Conservation (phyloP, 495 filamentous ascomycete genomes). For the Lophium mytilinum region DNA sequence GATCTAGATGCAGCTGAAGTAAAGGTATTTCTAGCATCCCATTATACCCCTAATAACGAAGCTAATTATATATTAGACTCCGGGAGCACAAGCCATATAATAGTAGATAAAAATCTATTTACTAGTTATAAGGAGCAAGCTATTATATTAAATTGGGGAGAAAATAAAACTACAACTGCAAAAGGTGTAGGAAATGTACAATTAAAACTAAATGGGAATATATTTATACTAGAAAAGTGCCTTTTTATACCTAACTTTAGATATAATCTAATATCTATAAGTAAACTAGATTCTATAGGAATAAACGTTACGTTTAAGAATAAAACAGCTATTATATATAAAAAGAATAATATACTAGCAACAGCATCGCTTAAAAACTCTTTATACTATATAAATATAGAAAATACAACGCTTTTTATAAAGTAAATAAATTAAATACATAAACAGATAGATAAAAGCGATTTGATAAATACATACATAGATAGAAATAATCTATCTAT, state of each 20-base stretch:
- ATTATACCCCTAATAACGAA: neutral
- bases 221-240: neutral
- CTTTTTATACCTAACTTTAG: neutral
- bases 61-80: neutral
- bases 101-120: neutral
- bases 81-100: neutral
- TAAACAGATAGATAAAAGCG: too few relatives aligned
- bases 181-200: neutral
- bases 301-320: neutral
- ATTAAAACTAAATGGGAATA: neutral
- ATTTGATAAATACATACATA: neutral
- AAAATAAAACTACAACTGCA: neutral
- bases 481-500: too few relatives aligned
- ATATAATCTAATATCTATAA: neutral
- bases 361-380: neutral
- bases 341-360: neutral
- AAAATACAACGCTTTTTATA: neutral
- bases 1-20: too few relatives aligned
- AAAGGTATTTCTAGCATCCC: neutral
- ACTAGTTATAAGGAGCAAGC: neutral
- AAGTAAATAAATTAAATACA: neutral
- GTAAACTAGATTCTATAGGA: neutral
- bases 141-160: neutral
- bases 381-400: neutral
- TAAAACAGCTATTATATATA: neutral